Base-by-base conservation (phyloP, 345 rosid genomes). In the Eucalyptus marginata region DNA sequence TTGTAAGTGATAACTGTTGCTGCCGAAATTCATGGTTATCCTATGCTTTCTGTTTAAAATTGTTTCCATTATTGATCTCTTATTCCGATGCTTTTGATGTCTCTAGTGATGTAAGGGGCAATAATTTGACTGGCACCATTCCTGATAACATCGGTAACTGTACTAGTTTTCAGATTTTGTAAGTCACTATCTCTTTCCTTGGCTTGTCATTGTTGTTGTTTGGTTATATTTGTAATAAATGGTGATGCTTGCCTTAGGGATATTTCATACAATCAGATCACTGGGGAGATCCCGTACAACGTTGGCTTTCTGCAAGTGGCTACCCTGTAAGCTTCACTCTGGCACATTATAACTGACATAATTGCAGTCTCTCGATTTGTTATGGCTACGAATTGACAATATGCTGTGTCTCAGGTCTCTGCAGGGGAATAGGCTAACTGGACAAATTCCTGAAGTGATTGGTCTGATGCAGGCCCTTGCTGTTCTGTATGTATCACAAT, bases 391-490 rank as follows among this genome's bases (percentile, higher is more conserved):
- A 29, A 86, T 54, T 22, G 16, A n/a, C 64, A 10, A 33, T 52
- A n/a, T 7, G 22, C 50, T 33, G 51, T 52, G 52, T 87, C 68
- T 83, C 85, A 98, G 99, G 94, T 98, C 99, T 29, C 95, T 98
- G 12, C 99, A 98, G 92, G 99, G 99, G 86, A 98, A 98, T 66
- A 93, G 89, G 91, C 88, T 98, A 51, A 93, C 94, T 0, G 99
- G 99, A 71, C 91, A 49, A 89, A 97, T 98, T 91, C 99, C 99
- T 0, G 99, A 96, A 86, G 99, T 97, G 58, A 92, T 98, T 85
- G 99, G 99, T 87, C 89, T 98, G 87, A 97, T 98, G 99, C 99
- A 98, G 93, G 99, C 99, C 80, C 94, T 98, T 25, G 99, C 99
- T 62, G 99, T 98, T 58, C 88, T 98, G 99, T 98, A 93, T 92